Base-by-base conservation (phyloP, 1,284 basidiomycete genomes). In the Fomitopsis palustris region DNA sequence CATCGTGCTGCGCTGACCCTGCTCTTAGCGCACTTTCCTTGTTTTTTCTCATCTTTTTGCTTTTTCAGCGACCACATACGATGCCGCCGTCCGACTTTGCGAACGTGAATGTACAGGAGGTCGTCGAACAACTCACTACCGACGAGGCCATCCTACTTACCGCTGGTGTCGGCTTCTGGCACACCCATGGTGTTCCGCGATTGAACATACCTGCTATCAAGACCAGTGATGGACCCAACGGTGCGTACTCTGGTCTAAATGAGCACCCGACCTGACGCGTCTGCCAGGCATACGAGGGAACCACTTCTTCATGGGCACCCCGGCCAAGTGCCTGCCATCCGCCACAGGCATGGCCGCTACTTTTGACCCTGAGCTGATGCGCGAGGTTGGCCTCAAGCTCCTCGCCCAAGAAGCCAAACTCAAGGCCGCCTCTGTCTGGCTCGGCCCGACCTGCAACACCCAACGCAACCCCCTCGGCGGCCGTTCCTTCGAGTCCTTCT, bases 391-490 rank as follows among this genome's bases (percentile, higher is more conserved):
- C 9, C 71, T 76, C 45, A 82, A 84, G 65, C 78, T 91, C 25
- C 78, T 94, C 23, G 90, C 88, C 0, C 76, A 79, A 21, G 92
- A 93, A 70, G 85, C 87, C 3, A 89, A 85, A 67, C 78, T 88
- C 45, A 80, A 86, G 33, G 86, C 87, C 2, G 86, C 88, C 9
- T 78, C 90, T 10, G 76, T 89, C 53, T 81, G 88, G 45, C 82
- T 93, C 25, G 91, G 85, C 0, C 91, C 91, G 0, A 93, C 91
- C 0, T 87, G 86, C 68, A 93, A 93, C 70, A 91, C 90, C 53
- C 90, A 92, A 70, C 80, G 91, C 23, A 86, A 78, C 62, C 90
- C 90, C 3, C 79, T 88, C 10, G 89, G 89, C 23, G 90, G 90
- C 53, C 76, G 90, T 60, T 88, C 87, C 62, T 90, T 90, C 65